Base-by-base conservation (phyloP, 352 stramenopile genomes). In the Globisporangium cederbergense region DNA sequence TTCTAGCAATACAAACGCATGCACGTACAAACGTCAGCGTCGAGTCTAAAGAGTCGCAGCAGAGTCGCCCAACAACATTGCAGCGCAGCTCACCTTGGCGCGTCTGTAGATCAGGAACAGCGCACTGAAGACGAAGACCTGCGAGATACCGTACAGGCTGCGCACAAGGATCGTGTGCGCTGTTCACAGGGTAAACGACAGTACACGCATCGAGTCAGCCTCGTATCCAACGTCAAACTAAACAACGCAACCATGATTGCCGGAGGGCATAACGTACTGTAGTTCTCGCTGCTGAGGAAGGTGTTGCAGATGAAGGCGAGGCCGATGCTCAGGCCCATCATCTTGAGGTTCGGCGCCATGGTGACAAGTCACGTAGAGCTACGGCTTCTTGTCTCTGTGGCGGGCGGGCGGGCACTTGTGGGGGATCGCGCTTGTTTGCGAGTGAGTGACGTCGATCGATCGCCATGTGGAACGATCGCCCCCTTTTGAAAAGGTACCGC, bases 341-440 rank as follows among this genome's bases (percentile, higher is more conserved):
- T 86, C 74, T 86, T 89, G 52, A 89, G 69, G 62, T 90, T 92
- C 42, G 78, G 83, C 73, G 81, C 81, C 83, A 92, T 91, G 16
- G 1, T 58, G 30, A 45, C 51, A 28, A 28, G 25, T 28, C 1
- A 28, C 25, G 25, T 28, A 28, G 25, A 28, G 25, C 25, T 28
- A 28, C 25, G 25, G 0, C 13, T 11, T 16, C 8, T 32, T 30
- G 25, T 32, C n/a, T 51, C 46, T 20, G 20, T 2, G 18, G 4
- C 18, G 45, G 18, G 16, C 18, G 6, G 11, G 38, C 25, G 13
- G 13, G 36, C 34, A 14, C 50, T 56, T 57, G 51, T 3, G 18
- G 14, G 51, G 28, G 30, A 42, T 16, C 13, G 16, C 8, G 51
- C 30, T 42, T 43, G 51, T 58, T 58, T 16, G 30, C 52, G n/a